Evolutionary conservation across 768 basidiomycete species (phyloP).

Genomic region (Mycena capillaripes): DNA sequence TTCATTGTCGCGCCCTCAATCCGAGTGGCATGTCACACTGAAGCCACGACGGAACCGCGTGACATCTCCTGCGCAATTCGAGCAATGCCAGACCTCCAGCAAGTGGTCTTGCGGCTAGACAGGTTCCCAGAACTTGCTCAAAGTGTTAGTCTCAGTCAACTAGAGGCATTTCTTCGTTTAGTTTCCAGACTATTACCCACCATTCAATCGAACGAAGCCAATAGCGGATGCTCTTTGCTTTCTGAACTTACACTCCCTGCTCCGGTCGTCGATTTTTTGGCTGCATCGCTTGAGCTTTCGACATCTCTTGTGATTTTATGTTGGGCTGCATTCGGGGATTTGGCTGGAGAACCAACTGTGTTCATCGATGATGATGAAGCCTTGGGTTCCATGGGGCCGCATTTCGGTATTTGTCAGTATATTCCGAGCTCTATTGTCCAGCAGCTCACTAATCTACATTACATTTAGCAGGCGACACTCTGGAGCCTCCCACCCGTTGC

Average conservation of each 20-base stretch:
- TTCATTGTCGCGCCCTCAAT: no score
- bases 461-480: not conserved
- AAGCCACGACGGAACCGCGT: no score
- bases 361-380: not conserved
- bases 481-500: slow-evolving; percentile 4
- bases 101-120: not conserved
- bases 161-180: not conserved
- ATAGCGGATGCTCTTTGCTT: not conserved
- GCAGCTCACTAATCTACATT: no score
- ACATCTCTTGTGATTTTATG: not conserved
- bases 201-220: not conserved
- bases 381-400: not conserved
- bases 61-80: no score
- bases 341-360: not conserved
- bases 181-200: not conserved
- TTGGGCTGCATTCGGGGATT: not conserved
- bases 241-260: not conserved
- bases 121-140: not conserved
- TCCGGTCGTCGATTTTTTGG: not conserved
- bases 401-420: not conserved
- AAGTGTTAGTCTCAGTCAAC: not conserved
- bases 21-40: no score
- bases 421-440: not conserved
- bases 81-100: not conserved
- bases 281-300: not conserved